Evolutionary conservation across 805 yeast genomes (phyloP).

Genomic region (Scheffersomyces amazonensis): DNA sequence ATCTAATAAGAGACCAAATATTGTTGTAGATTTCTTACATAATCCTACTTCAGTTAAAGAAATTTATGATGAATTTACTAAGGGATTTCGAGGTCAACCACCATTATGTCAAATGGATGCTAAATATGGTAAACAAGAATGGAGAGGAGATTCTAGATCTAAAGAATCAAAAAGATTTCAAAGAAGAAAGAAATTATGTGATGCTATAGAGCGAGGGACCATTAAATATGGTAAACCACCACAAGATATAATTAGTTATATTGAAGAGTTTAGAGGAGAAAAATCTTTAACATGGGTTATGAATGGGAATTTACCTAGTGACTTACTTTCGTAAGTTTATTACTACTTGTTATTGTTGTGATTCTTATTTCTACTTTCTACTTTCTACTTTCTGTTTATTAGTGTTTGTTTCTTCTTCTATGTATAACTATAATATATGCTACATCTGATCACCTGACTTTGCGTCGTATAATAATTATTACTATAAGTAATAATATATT

Average conservation of each 20-base stretch:
- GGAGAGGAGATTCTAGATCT: slow-evolving; percentile 46
- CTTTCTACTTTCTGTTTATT: no score
- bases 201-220: slow-evolving; percentile 41
- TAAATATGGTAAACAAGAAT: slow-evolving; percentile 40
- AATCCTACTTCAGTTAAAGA: slow-evolving; percentile 44
- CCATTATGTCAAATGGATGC: slow-evolving; percentile 42
- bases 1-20: slow-evolving; percentile 30
- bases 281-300: slow-evolving; percentile 45
- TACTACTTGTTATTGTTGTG: no score
- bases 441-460: no score
- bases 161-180: slow-evolving; percentile 43
- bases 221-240: slow-evolving; percentile 36
- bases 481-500: no score
- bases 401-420: no score
- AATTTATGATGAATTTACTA: slow-evolving; percentile 43
- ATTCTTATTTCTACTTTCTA: no score
- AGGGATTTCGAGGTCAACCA: slow-evolving; percentile 43
- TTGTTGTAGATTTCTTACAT: slow-evolving; percentile 37
- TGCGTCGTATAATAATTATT: no score
- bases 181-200: slow-evolving; percentile 41
- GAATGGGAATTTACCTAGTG: slow-evolving; percentile 43
- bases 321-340: slow-evolving; percentile 16
- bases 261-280: slow-evolving; percentile 42
- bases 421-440: no score
- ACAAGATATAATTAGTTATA: slow-evolving; percentile 38